phyloP scores from a whole-genome alignment of 225 moss, liverwort and hornwort genomes.

The Pseudisothecium myosuroides region DNA sequence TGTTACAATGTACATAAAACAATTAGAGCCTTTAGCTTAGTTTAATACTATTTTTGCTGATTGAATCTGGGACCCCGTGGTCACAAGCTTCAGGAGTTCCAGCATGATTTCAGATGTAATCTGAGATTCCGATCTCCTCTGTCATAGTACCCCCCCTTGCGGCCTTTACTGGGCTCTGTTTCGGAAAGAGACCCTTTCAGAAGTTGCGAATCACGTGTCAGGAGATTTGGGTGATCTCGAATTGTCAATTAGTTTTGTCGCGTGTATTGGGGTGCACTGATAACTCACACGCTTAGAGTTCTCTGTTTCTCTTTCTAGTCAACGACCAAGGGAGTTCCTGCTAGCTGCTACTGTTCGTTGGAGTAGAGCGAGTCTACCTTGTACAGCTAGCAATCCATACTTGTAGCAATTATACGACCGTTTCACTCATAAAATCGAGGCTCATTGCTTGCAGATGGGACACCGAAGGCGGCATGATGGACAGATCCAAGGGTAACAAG shows the following conservation, averaged over 20 bases:
- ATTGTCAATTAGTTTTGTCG: conserved; percentile 17
- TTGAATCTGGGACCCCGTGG: neutral
- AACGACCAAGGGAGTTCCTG: neutral
- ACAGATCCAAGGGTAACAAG: conserved; percentile 91
- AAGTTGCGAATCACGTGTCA: conserved; percentile 20
- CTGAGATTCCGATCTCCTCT: conserved; percentile 18
- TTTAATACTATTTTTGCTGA: conserved; percentile 3
- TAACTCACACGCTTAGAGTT: conserved; percentile 13
- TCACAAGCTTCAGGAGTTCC: neutral
- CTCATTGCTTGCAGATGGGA: conserved; percentile 62
- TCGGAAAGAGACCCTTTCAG: neutral
- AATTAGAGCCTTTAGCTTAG: neutral
- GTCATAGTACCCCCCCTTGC: neutral
- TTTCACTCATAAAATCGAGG: neutral
- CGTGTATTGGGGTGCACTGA: conserved; percentile 1
- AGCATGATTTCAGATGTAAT: neutral
- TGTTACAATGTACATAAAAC: neutral
- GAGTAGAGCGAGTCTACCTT: neutral
- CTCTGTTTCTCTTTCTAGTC: neutral
- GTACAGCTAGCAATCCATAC: neutral
- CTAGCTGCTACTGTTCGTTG: neutral
- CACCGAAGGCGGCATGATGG: conserved; percentile 66
- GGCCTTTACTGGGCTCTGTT: neutral
- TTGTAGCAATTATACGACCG: neutral
- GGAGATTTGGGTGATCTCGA: conserved; percentile 21